These are phyloP conservation scores for Kappamyces sp. DNA, from an alignment of 192 early-diverging fungal genomes.

Conservation along the genomic window DNA sequence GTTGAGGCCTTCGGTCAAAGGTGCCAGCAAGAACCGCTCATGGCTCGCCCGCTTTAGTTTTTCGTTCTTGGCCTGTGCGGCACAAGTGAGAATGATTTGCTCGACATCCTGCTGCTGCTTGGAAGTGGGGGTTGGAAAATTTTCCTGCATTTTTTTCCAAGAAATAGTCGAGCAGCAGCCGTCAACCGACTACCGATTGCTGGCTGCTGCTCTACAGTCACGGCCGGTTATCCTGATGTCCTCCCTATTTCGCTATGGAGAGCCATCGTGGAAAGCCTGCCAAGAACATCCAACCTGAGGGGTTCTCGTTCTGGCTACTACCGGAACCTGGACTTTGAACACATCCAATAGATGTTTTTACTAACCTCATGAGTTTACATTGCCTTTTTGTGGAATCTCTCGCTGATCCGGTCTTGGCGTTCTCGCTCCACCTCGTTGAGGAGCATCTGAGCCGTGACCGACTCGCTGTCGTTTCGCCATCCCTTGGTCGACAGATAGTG, in stretches of 20 bases:
- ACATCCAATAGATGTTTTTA: too few species aligned
- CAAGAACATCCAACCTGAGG: too few species aligned
- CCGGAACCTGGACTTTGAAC: too few species aligned
- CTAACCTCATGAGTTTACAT: not conserved
- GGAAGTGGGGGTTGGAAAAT: not conserved
- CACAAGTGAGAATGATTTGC: constrained; percentile 3
- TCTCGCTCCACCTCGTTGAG: constrained; percentile 1
- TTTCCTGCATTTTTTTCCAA: not conserved
- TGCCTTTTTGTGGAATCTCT: constrained; percentile 1
- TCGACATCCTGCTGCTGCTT: too few species aligned
- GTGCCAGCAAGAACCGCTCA: constrained; percentile 46
- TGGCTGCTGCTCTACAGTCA: too few species aligned
- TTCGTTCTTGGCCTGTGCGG: not conserved
- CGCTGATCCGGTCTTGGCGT: not conserved
- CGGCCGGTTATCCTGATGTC: too few species aligned
- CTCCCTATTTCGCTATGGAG: too few species aligned
- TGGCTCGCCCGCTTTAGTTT: constrained; percentile 52
- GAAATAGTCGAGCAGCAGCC: not conserved
- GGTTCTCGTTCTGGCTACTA: too few species aligned
- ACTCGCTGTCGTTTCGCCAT: constrained; percentile 4
- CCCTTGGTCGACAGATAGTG: constrained; percentile 11
- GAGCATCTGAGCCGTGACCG: constrained; percentile 6
- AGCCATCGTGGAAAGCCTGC: too few species aligned
- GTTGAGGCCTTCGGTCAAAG: constrained; percentile 42
- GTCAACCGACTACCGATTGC: too few species aligned